A percentile compares a stretch with the other conserved stretches of the same genome.
phyloP scores from a whole-genome alignment of 345 rosid species.

The Pistacia vera region DNA sequence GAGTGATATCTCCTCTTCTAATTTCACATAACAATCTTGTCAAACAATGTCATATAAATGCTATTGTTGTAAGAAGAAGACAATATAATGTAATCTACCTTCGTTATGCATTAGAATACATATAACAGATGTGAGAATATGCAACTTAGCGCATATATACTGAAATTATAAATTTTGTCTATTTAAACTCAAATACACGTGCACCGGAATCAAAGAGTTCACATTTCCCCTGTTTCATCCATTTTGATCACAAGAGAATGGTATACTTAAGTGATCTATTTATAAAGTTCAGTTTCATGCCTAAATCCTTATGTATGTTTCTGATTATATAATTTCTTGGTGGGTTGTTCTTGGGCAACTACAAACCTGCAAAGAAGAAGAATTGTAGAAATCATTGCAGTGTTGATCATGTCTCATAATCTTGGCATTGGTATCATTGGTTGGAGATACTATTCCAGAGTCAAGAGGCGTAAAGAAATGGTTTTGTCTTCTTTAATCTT shows the following conservation, averaged over 20 bases:
- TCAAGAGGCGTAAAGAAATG: constrained; percentile 15
- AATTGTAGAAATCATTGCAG: constrained; percentile 20
- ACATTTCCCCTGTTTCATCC: too few relatives aligned
- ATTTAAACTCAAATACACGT: too few relatives aligned
- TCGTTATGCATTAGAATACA: too few relatives aligned
- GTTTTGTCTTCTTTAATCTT: constrained; percentile 6
- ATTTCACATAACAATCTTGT: neutral
- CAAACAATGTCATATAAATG: neutral
- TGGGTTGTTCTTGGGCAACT: constrained; percentile 20
- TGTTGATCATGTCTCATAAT: constrained; percentile 14
- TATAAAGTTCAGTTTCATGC: too few relatives aligned
- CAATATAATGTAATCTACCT: too few relatives aligned
- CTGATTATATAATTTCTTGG: neutral
- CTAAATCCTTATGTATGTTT: too few relatives aligned
- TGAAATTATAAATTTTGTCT: too few relatives aligned
- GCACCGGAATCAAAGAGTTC: too few relatives aligned
- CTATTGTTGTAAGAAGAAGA: neutral
- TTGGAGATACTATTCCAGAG: constrained; percentile 25
- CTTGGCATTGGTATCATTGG: constrained; percentile 17
- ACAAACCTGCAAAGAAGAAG: constrained; percentile 1
- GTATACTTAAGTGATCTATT: too few relatives aligned
- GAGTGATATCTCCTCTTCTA: constrained; percentile 8
- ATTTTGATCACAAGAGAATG: too few relatives aligned
- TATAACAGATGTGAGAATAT: too few relatives aligned
- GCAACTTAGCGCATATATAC: too few relatives aligned